Evolutionary conservation across 495 filamentous ascomycete species (phyloP).

Genomic region (Neurospora sp.): DNA sequence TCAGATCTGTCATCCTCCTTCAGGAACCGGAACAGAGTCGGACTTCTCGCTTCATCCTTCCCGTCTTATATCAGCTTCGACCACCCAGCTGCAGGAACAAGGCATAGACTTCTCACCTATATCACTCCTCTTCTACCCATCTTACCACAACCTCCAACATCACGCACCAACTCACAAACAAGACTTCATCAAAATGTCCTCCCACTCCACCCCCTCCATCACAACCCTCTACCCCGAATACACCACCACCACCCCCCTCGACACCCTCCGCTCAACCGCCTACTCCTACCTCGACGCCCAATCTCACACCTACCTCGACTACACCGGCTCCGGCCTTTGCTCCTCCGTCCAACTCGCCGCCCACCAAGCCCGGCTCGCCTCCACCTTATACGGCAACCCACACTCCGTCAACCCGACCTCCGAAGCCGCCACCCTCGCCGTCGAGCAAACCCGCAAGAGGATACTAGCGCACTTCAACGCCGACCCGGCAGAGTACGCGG

Average conservation of each 20-base stretch:
- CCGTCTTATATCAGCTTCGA: background rate
- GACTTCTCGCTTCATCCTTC: background rate
- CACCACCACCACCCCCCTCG: constrained; percentile 13
- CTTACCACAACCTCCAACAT: background rate
- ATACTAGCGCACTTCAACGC: constrained; percentile 47
- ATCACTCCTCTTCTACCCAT: background rate
- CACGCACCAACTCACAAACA: no score
- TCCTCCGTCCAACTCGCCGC: constrained; percentile 17
- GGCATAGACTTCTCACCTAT: background rate
- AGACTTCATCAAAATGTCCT: background rate
- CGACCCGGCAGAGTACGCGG: constrained; percentile 44
- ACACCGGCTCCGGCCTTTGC: constrained; percentile 23
- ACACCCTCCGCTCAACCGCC: constrained; percentile 16
- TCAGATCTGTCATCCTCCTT: background rate
- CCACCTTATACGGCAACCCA: constrained; percentile 47
- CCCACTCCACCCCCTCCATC: background rate
- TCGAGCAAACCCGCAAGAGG: constrained; percentile 36
- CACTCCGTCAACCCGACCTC: constrained; percentile 46
- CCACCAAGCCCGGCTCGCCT: constrained; percentile 14
- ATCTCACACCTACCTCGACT: constrained; percentile 28
- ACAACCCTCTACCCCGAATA: constrained; percentile 20
- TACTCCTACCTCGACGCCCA: constrained; percentile 24
- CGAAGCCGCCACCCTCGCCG: constrained; percentile 30
- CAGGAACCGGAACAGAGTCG: background rate
- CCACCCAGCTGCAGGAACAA: background rate